Conservation (phyloP, 176 grass and related monocot species). For the Carex scoparia region DNA sequence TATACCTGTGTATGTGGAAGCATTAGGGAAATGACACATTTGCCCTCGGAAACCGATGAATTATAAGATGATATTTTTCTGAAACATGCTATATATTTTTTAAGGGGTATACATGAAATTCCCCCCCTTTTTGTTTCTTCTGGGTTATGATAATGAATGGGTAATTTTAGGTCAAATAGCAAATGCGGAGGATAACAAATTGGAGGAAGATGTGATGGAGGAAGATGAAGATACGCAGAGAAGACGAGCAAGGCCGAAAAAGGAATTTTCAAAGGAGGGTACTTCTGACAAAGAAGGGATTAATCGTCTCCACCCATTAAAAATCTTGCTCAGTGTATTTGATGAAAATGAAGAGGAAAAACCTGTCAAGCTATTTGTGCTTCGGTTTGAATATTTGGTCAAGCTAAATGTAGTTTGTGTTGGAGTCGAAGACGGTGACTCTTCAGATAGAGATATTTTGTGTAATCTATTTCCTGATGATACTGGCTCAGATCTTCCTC, state of each 20-base stretch:
- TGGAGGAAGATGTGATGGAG: constrained; percentile 89
- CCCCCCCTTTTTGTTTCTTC: not conserved
- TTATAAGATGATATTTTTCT: too few relatives aligned
- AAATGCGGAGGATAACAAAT: constrained; percentile 46
- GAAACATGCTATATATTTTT: too few relatives aligned
- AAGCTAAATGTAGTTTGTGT: constrained; percentile 90
- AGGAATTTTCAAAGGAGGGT: constrained; percentile 51
- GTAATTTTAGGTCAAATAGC: constrained; percentile 49
- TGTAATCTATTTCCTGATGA: constrained; percentile 98
- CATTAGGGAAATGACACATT: too few relatives aligned
- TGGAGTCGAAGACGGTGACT: constrained; percentile 65
- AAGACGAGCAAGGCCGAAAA: constrained; percentile 87
- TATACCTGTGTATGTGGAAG: too few relatives aligned
- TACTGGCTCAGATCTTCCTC: constrained; percentile 80
- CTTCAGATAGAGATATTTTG: constrained; percentile 62
- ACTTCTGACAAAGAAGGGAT: constrained; percentile 44
- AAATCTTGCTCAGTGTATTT: constrained; percentile 63
- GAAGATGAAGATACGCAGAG: constrained; percentile 89
- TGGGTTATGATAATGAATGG: constrained; percentile 15
- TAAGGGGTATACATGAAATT: too few relatives aligned
- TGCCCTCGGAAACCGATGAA: too few relatives aligned
- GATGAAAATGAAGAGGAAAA: constrained; percentile 57
- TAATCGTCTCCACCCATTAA: constrained; percentile 86
- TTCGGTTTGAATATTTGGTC: constrained; percentile 83
- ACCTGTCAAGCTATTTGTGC: constrained; percentile 38